Evolutionary conservation across 495 filamentous ascomycete species (phyloP).

Genomic region (Penicillium angulare): DNA sequence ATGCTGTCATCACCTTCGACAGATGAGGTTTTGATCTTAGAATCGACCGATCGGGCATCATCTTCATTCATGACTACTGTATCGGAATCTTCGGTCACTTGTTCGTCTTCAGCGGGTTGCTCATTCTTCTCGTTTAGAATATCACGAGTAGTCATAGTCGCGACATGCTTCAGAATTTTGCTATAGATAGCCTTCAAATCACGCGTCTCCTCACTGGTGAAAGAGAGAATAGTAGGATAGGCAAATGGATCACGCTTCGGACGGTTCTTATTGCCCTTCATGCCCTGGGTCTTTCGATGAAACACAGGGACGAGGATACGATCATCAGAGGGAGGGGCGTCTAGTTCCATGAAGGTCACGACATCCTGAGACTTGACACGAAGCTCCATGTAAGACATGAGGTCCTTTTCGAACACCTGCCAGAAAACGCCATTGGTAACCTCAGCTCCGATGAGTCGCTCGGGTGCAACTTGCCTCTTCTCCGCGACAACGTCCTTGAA

Average conservation of each 20-base stretch:
- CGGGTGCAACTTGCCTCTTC: slow-evolving; percentile 56
- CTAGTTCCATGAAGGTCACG: slow-evolving; percentile 76
- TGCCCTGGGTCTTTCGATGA: slow-evolving; percentile 49
- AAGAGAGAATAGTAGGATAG: slow-evolving; percentile 56
- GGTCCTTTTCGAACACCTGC: slow-evolving; percentile 69
- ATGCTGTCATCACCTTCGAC: slow-evolving; percentile 88
- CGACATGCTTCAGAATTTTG: slow-evolving; percentile 58
- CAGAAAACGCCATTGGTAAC: slow-evolving; percentile 80
- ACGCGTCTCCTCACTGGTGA: slow-evolving; percentile 60
- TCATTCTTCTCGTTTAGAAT: slow-evolving; percentile 51
- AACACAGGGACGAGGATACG: slow-evolving; percentile 77
- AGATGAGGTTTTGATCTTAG: slow-evolving; percentile 68
- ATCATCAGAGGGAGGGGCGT: slow-evolving; percentile 60
- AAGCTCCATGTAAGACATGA: slow-evolving; percentile 60
- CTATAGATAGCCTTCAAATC: slow-evolving; percentile 58
- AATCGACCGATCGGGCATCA: slow-evolving; percentile 69
- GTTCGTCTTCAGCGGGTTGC: slow-evolving; percentile 17
- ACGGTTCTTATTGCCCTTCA: slow-evolving; percentile 29
- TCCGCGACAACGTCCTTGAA: slow-evolving; percentile 71
- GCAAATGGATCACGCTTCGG: slow-evolving; percentile 47
- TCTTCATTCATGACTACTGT: slow-evolving; percentile 69
- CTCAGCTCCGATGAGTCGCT: slow-evolving; percentile 69
- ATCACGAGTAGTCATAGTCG: slow-evolving; percentile 59
- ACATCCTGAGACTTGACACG: slow-evolving; percentile 61
- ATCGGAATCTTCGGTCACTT: slow-evolving; percentile 63